Conservation (phyloP, 495 filamentous ascomycete genomes). For the Trichoderma parareesei region DNA sequence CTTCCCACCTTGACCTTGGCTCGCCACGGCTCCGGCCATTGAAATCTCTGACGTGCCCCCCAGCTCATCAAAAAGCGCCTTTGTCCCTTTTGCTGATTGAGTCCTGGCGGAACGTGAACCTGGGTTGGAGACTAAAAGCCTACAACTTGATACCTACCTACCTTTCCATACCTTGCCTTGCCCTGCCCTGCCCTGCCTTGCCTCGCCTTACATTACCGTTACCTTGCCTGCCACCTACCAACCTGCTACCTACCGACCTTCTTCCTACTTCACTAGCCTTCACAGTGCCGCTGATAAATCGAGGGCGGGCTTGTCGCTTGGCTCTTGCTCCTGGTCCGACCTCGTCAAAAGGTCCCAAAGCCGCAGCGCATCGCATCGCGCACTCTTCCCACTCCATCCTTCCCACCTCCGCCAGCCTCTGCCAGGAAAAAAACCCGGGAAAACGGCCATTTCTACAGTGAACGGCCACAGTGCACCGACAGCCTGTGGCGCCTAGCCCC, state of each 20-base stretch:
- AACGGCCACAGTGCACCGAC: background rate
- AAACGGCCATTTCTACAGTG: too few relatives aligned
- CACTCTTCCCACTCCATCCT: background rate
- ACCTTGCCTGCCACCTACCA: too few relatives aligned
- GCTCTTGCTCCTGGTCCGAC: conserved; percentile 3
- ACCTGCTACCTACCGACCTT: too few relatives aligned
- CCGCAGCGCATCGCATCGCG: background rate
- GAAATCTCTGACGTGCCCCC: conserved; percentile 10
- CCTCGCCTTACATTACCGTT: too few relatives aligned
- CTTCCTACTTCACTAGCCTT: background rate
- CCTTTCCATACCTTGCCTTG: too few relatives aligned
- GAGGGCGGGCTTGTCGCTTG: background rate
- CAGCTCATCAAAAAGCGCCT: background rate
- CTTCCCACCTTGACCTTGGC: background rate
- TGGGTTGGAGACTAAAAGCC: background rate
- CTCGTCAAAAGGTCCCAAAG: background rate
- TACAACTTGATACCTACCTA: too few relatives aligned
- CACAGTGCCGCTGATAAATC: conserved; percentile 4
- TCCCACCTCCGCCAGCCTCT: background rate
- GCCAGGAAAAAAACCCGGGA: background rate
- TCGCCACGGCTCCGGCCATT: background rate
- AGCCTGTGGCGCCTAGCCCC: conserved; percentile 1
- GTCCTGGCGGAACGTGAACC: background rate
- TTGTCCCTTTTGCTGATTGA: background rate
- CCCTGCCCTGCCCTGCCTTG: too few relatives aligned